Evolutionary conservation across 371 early-diverging fungal genomes (phyloP).

Genomic region (Funneliformis caledonium): DNA sequence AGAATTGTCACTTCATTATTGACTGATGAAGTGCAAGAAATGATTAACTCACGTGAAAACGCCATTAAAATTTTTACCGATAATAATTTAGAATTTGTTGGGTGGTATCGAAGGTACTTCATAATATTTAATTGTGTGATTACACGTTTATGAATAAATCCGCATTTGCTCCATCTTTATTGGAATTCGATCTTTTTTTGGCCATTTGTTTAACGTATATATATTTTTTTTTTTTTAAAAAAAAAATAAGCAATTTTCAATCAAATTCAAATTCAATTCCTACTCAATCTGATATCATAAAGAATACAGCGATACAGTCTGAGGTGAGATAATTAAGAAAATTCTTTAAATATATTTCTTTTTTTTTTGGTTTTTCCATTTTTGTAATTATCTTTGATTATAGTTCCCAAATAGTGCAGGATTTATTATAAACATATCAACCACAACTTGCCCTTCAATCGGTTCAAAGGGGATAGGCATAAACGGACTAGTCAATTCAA

Average conservation of each 20-base stretch:
- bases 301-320: constrained; percentile 17
- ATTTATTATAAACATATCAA: constrained; percentile 26
- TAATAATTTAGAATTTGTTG: constrained; percentile 2
- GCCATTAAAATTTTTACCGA: constrained; percentile 19
- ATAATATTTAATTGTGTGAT: neutral
- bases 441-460: constrained; percentile 12
- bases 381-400: neutral
- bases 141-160: neutral
- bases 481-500: neutral
- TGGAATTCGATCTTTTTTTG: neutral
- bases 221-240: neutral
- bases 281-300: constrained; percentile 27
- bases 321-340: neutral
- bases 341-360: too few species aligned
- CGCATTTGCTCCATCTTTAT: neutral
- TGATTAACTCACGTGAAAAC: neutral
- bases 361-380: neutral
- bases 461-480: neutral
- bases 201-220: neutral
- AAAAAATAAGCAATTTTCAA: constrained; percentile 13
- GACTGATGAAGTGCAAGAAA: constrained; percentile 33
- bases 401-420: constrained; percentile 32
- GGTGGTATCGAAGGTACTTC: constrained; percentile 42
- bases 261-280: constrained; percentile 21
- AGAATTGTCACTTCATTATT: constrained; percentile 29